Evolutionary conservation across 2,329 filamentous ascomycete species (phyloP).

Genomic region (Hirsutella thompsonii): DNA sequence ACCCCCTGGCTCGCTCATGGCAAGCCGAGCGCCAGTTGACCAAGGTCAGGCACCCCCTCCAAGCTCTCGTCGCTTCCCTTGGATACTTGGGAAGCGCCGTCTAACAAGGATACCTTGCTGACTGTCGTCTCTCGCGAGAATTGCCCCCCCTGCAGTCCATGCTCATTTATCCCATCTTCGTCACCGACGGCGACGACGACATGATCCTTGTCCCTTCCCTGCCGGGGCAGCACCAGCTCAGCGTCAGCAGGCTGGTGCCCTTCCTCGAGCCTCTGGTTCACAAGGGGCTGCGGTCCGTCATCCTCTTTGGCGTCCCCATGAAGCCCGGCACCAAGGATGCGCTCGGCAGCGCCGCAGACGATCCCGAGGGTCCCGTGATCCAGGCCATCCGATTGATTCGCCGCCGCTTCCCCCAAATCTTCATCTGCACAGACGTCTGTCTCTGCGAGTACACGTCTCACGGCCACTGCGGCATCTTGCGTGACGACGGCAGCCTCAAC

Average conservation of each 20-base stretch:
- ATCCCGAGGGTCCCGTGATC: conserved; percentile 86
- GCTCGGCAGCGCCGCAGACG: conserved; percentile 82
- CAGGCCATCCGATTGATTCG: conserved; percentile 73
- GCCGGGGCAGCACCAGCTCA: conserved; percentile 79
- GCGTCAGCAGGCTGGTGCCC: conserved; percentile 72
- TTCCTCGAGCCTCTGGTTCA: conserved; percentile 77
- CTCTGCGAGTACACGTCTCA: conserved; percentile 98
- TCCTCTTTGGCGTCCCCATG: conserved; percentile 89
- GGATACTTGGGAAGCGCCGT: background rate
- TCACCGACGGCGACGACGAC: conserved; percentile 89
- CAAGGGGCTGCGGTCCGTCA: conserved; percentile 85
- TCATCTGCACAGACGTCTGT: conserved; percentile 86
- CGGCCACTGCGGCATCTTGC: conserved; percentile 91
- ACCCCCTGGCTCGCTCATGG: conserved; percentile 69
- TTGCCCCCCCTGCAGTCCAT: conserved; percentile 60
- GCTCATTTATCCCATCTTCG: conserved; percentile 96
- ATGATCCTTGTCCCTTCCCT: conserved; percentile 82
- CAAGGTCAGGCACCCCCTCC: conserved; percentile 40
- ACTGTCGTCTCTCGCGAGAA: background rate
- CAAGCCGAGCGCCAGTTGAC: conserved; percentile 76
- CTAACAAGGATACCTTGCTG: background rate
- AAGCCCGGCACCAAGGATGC: conserved; percentile 74
- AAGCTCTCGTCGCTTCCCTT: background rate
- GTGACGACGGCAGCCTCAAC: conserved; percentile 86
- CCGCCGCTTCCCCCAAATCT: conserved; percentile 76